Base-by-base conservation (phyloP, 2,329 filamentous ascomycete species). In the Phialemonium atrogriseum region DNA sequence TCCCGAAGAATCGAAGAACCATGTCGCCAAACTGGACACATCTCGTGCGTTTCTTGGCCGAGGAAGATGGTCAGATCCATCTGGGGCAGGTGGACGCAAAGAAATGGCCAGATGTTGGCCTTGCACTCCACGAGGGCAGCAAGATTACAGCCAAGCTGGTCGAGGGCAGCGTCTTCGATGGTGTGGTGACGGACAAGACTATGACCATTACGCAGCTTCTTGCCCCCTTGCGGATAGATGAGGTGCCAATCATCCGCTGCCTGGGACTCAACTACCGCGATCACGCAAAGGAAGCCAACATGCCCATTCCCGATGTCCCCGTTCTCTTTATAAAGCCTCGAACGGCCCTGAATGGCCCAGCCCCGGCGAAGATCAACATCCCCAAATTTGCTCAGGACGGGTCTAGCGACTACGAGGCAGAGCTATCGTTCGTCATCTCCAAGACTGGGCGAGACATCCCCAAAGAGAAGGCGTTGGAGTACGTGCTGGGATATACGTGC, bases 281-380 rank as follows among this genome's bases (percentile, higher is more conserved):
- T 17, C 34, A 36, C 23, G 34, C 34, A 23, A 28, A 25, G 5
- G 34, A 36, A 22, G 34, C 34, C 17, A 36, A 36, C 18, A 30
- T 36, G 30, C 15, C 28, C 7, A 5, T 24, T 13, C 15, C 15
- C 3, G n/a, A 24, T 7, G 11, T 15, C 64, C 63, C 5, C 55
- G 60, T 3, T 54, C 77, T 33, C 10, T 33, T 33, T 24, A 27
- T 24, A 7, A 33, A 33, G 24, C 31, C 31, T 5, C 24, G 24
- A 8, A 24, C 27, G 11, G 31, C 31, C 7, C 31, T 33, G 16
- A 20, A 16, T 19, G 31, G 31, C 16, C 31, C 31, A n/a, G n/a
- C 11, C 18, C 19, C 24, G 16, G 22, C 5, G 31, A 33, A 16
- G 24, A n/a, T 33, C 10, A 12, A 14, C 11, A 27, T 33, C 13